Conservation (phyloP, 2,329 filamentous ascomycete genomes). For the Colletotrichum sp. region DNA sequence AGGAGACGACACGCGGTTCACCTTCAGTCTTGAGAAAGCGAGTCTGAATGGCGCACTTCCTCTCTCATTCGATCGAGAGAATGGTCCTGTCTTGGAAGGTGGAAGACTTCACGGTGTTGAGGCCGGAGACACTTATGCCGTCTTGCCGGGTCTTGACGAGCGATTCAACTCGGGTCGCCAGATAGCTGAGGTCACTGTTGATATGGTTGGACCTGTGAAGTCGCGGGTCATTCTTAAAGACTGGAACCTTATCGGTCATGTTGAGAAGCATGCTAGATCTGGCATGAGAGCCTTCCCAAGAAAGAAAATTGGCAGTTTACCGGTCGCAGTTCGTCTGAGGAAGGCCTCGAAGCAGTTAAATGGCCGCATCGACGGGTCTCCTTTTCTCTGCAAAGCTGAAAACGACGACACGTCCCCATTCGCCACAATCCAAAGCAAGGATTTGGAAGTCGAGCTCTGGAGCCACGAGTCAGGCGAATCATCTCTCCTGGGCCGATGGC, state of each 20-base stretch:
- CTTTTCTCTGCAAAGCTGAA: neutral
- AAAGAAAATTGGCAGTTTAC: neutral
- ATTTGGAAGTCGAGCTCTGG: neutral
- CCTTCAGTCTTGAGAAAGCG: neutral
- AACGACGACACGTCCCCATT: neutral
- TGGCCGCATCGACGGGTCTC: neutral
- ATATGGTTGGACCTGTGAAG: neutral
- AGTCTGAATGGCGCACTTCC: neutral
- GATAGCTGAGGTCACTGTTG: neutral
- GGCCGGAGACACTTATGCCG: neutral
- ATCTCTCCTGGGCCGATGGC: neutral
- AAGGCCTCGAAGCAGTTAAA: neutral
- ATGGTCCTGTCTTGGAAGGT: neutral
- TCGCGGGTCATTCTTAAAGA: neutral
- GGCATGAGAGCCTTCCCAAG: neutral
- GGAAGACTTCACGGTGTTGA: neutral
- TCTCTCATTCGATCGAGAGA: accelerated
- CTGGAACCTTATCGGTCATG: neutral
- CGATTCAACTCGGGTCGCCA: neutral
- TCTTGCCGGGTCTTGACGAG: neutral
- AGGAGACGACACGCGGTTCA: neutral
- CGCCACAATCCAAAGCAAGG: accelerated
- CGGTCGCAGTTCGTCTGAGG: neutral
- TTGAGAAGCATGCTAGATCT: neutral
- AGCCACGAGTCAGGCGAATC: neutral